phyloP scores from a whole-genome alignment of 2,329 filamentous ascomycete species.

The Epicoccum sorghinum region DNA sequence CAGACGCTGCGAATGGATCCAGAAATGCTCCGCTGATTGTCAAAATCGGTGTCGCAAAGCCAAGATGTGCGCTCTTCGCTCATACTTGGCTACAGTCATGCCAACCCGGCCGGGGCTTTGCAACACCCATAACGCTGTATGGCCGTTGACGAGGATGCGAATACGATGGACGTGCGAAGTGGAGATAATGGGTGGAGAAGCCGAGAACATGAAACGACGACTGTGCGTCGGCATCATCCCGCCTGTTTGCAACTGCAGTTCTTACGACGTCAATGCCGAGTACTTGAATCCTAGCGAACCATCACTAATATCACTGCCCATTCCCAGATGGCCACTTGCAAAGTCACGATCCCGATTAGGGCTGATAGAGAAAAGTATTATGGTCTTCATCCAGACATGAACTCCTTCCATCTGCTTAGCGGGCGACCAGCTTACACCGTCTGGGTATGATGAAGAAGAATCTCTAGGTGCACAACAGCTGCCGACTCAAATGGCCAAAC shows the following conservation, averaged over 20 bases:
- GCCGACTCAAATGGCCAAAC: too few relatives aligned
- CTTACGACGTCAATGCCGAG: not conserved
- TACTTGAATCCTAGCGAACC: not conserved
- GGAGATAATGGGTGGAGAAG: conserved; percentile 8
- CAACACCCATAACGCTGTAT: not conserved
- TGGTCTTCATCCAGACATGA: too few relatives aligned
- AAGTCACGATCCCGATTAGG: too few relatives aligned
- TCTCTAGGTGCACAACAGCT: too few relatives aligned
- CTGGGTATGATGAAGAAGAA: too few relatives aligned
- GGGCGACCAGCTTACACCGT: too few relatives aligned
- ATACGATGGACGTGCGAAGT: conserved; percentile 6
- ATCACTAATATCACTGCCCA: too few relatives aligned
- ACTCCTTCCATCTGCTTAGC: too few relatives aligned
- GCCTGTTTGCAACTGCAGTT: not conserved
- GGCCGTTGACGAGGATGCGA: conserved; percentile 5
- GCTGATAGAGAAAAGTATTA: too few relatives aligned
- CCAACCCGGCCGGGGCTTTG: not conserved
- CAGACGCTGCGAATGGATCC: not conserved
- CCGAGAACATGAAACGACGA: conserved; percentile 9
- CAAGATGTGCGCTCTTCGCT: not conserved
- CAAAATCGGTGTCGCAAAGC: not conserved
- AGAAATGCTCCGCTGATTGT: not conserved
- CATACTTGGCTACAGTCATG: conserved; percentile 9
- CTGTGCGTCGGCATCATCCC: not conserved
- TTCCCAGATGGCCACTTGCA: too few relatives aligned